A percentile compares a stretch with the other conserved stretches of the same genome.
Evolutionary conservation across 768 basidiomycete genomes (phyloP).

Genomic region (Coprinopsis marcescibilis): DNA sequence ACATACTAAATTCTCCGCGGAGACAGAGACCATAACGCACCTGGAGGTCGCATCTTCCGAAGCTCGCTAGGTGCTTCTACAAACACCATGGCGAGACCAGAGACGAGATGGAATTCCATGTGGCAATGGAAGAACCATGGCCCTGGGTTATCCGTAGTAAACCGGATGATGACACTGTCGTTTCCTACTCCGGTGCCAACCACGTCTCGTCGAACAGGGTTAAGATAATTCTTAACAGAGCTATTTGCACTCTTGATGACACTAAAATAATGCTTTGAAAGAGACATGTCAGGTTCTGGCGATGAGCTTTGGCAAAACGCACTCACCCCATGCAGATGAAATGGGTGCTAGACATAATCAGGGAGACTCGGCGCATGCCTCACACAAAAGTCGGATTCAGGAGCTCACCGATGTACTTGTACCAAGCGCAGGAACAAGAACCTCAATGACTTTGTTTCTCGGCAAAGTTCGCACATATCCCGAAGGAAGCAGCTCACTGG

Average conservation of each 20-base stretch:
- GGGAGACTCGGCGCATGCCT: too few relatives aligned
- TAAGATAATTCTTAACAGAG: slow-evolving; percentile 34
- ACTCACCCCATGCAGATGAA: slow-evolving; percentile 44
- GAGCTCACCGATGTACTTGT: slow-evolving; percentile 7
- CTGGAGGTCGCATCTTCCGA: slow-evolving; percentile 14
- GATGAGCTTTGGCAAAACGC: background rate
- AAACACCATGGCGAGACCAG: slow-evolving; percentile 31
- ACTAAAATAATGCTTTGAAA: slow-evolving; percentile 33
- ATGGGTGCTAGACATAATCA: slow-evolving; percentile 27
- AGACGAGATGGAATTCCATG: slow-evolving; percentile 12
- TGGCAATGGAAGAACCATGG: slow-evolving; percentile 47
- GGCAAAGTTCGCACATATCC: slow-evolving; percentile 41
- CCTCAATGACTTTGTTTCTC: slow-evolving; percentile 41
- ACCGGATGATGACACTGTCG: slow-evolving; percentile 52
- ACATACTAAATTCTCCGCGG: too few relatives aligned
- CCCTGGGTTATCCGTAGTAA: slow-evolving; percentile 64
- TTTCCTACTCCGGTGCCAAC: slow-evolving; percentile 34
- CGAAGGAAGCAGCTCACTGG: slow-evolving; percentile 34
- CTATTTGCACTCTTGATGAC: slow-evolving; percentile 39
- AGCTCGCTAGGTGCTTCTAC: slow-evolving; percentile 20
- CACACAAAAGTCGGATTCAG: background rate
- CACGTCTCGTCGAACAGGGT: slow-evolving; percentile 57
- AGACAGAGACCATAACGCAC: background rate
- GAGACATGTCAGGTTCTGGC: background rate
- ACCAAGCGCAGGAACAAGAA: slow-evolving; percentile 34